Conservation (phyloP, 1,139 yeast species). For the Sugiyamaella castrensis region DNA sequence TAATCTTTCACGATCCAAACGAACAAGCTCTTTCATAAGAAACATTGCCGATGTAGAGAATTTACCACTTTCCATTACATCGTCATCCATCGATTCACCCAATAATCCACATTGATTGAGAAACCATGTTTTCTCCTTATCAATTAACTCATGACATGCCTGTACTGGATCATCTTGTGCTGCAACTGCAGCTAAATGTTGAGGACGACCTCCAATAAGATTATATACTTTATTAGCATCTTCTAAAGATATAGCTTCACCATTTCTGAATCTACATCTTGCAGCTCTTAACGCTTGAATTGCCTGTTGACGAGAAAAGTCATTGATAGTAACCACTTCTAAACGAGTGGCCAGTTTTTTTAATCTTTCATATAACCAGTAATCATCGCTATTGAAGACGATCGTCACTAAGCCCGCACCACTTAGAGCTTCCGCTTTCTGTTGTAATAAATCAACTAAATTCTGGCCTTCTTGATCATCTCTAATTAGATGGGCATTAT, state of each 20-base stretch:
- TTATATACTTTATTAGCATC: constrained; percentile 59
- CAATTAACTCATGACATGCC: constrained; percentile 71
- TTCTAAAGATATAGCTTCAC: constrained; percentile 41
- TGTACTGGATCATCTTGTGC: constrained; percentile 56
- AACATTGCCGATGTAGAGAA: constrained; percentile 76
- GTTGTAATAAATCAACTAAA: constrained; percentile 73
- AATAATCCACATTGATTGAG: constrained; percentile 76
- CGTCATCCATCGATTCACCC: constrained; percentile 82
- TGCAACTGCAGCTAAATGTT: constrained; percentile 73
- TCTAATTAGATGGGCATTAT: constrained; percentile 70
- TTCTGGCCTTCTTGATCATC: constrained; percentile 68
- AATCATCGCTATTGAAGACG: constrained; percentile 78
- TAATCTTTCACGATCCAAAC: constrained; percentile 48
- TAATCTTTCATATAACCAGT: constrained; percentile 80
- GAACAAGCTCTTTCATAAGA: constrained; percentile 67
- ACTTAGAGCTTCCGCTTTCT: constrained; percentile 74
- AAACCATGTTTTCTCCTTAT: constrained; percentile 82
- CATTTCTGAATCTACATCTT: constrained; percentile 46
- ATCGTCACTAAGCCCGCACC: constrained; percentile 76
- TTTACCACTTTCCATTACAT: constrained; percentile 83
- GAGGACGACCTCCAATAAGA: constrained; percentile 81
- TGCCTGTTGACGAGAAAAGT: constrained; percentile 57
- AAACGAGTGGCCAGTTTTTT: constrained; percentile 70
- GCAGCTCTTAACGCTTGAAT: constrained; percentile 54
- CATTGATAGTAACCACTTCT: constrained; percentile 69